phyloP scores from a whole-genome alignment of 2,329 filamentous ascomycete genomes.

The Aureobasidium sp. region DNA sequence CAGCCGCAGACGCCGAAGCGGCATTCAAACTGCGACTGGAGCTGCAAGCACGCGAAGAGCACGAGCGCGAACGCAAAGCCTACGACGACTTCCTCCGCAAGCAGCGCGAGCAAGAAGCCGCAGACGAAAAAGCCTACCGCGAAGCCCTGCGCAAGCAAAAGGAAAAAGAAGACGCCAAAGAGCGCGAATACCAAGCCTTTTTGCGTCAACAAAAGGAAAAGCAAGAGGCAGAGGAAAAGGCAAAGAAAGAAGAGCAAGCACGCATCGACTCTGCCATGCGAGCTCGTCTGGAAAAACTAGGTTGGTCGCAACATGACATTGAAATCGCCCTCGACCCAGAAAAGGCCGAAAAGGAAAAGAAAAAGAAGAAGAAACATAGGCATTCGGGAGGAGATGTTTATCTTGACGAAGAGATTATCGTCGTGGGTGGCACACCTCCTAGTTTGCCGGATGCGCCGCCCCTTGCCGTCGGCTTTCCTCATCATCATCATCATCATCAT shows the following conservation, averaged over 20 bases:
- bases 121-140: slow-evolving; percentile 18
- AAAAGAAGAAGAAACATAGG: slow-evolving; percentile 9
- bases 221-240: slow-evolving; percentile 35
- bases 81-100: slow-evolving; percentile 3
- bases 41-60: background rate
- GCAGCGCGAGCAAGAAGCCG: slow-evolving; percentile 14
- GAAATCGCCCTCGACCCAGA: slow-evolving; percentile 43
- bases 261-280: slow-evolving; percentile 41
- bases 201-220: slow-evolving; percentile 35
- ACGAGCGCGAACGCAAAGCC: slow-evolving; percentile 19
- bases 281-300: slow-evolving; percentile 37
- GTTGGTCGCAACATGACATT: slow-evolving; percentile 43
- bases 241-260: slow-evolving; percentile 34
- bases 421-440: background rate
- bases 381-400: background rate
- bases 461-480: background rate
- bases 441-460: background rate
- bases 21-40: background rate
- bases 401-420: background rate
- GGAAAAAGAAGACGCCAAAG: slow-evolving; percentile 36
- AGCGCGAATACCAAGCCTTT: slow-evolving; percentile 35
- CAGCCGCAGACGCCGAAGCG: background rate
- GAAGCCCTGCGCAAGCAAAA: slow-evolving; percentile 10
- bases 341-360: slow-evolving; percentile 33
- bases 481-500: no score